Base-by-base conservation (phyloP, 495 filamentous ascomycete species). In the Cryomyces minteri region DNA sequence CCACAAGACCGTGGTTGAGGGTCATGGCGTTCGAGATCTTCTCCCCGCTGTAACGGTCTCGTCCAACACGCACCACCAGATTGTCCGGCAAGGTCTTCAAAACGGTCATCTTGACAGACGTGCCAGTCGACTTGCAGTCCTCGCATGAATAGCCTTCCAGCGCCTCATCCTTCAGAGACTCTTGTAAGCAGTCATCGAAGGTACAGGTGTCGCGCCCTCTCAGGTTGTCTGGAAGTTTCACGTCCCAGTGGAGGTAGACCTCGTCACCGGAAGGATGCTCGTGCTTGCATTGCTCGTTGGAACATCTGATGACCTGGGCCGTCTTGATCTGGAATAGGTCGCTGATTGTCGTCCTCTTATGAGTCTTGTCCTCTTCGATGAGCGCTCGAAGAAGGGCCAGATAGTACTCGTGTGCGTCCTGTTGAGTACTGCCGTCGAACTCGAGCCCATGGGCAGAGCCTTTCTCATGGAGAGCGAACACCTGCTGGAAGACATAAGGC, bases 401-500 rank as follows among this genome's bases (percentile, higher is more conserved):
- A 8, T 10, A 31, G 43, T 39, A 53, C 32, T 50, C 30, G 14
- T 36, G 10, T 25, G 41, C 18, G 38, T 53, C 50, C 31, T 49
- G 32, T 36, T 49, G 47, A 12, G 33, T 50, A 12, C 43, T 40
- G 39, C 50, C 50, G 42, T 32, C 12, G 10, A 40, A 38, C 14
- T 18, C 36, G 5, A 14, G 1, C 37, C 28, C 43, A 25, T 25
- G 18, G 18, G 18, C 18, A 25, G 18, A 25, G 18, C 18, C 18
- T 25, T 25, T 25, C 18, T 25, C 18, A 9, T 41, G 30, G 43
- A 40, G 41, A 29, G 44, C 50, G 6, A 49, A 32, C 8, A 42
- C 47, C 5, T n/a, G 32, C 39, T 50, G 50, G 32, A 53, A 42
- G 43, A 49, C 4, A 18, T 29, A 50, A 5, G 47, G 43, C 0